phyloP scores from a whole-genome alignment of 257 asterid genomes.

The Forsythia suspensa region DNA sequence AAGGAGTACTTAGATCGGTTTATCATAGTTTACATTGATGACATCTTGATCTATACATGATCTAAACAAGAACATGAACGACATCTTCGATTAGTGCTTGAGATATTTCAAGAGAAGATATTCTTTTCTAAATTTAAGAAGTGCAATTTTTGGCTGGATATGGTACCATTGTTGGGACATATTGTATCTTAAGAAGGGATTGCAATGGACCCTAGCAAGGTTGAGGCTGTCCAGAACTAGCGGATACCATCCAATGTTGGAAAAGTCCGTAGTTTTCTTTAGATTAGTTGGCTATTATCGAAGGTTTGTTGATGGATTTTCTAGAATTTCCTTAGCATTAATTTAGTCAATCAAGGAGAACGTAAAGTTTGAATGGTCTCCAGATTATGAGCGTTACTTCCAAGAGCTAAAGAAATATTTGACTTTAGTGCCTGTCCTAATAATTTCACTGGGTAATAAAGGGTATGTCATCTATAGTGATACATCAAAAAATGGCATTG shows the following conservation, averaged over 20 bases:
- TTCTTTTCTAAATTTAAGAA: background rate
- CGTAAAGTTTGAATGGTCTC: too few relatives aligned
- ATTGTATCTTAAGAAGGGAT: background rate
- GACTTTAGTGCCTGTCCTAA: too few relatives aligned
- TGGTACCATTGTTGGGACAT: background rate
- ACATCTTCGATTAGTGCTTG: background rate
- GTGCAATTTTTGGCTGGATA: background rate
- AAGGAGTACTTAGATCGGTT: background rate
- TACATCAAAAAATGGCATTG: too few relatives aligned
- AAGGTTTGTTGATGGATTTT: too few relatives aligned
- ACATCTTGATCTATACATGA: background rate
- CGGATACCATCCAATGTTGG: background rate
- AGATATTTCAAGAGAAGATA: background rate
- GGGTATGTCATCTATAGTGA: too few relatives aligned
- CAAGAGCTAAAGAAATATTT: too few relatives aligned
- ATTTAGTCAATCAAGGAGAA: too few relatives aligned
- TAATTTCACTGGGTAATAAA: too few relatives aligned
- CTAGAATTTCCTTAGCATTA: too few relatives aligned
- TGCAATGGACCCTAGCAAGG: too few relatives aligned
- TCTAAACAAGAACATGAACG: background rate
- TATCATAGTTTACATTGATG: background rate
- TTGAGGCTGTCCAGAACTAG: background rate
- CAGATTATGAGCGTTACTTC: too few relatives aligned
- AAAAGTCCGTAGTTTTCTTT: background rate
- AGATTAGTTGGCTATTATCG: too few relatives aligned